phyloP scores from a whole-genome alignment of 2,329 filamentous ascomycete genomes.

The Fonsecaea pugnacius region DNA sequence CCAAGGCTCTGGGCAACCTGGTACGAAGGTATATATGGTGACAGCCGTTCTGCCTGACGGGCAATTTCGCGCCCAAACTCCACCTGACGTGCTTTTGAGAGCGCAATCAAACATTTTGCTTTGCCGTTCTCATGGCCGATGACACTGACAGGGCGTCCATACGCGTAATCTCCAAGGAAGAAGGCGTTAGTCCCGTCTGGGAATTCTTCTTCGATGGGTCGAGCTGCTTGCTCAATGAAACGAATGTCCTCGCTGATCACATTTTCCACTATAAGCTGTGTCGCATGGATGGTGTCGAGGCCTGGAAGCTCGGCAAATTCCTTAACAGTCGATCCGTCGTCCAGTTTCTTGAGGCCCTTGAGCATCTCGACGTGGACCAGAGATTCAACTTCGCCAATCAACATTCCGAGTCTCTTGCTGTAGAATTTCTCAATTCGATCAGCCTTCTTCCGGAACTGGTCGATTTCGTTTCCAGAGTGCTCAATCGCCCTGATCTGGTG shows the following conservation, averaged over 20 bases:
- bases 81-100: conserved; percentile 71
- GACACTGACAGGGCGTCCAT: conserved; percentile 86
- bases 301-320: conserved; percentile 87
- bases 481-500: conserved; percentile 68
- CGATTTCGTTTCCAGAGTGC: conserved; percentile 75
- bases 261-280: conserved; percentile 85
- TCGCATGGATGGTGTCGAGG: conserved; percentile 85
- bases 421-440: conserved; percentile 83
- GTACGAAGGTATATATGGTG: conserved; percentile 83
- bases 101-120: conserved; percentile 77
- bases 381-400: conserved; percentile 84
- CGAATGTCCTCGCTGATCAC: conserved; percentile 89
- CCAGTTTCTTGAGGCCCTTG: conserved; percentile 85
- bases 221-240: conserved; percentile 86
- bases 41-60: conserved; percentile 67
- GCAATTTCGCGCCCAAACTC: conserved; percentile 82
- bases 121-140: conserved; percentile 74
- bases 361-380: conserved; percentile 92
- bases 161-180: conserved; percentile 91
- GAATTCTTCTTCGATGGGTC: conserved; percentile 90
- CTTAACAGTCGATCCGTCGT: conserved; percentile 88
- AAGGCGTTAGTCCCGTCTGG: conserved; percentile 81
- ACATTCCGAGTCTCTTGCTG: conserved; percentile 85
- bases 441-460: conserved; percentile 82
- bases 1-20: conserved; percentile 81